Evolutionary conservation across 371 early-diverging fungal species (phyloP), one percentile per base, ranked within the genome.

Genomic region (Mucor sp.): DNA sequence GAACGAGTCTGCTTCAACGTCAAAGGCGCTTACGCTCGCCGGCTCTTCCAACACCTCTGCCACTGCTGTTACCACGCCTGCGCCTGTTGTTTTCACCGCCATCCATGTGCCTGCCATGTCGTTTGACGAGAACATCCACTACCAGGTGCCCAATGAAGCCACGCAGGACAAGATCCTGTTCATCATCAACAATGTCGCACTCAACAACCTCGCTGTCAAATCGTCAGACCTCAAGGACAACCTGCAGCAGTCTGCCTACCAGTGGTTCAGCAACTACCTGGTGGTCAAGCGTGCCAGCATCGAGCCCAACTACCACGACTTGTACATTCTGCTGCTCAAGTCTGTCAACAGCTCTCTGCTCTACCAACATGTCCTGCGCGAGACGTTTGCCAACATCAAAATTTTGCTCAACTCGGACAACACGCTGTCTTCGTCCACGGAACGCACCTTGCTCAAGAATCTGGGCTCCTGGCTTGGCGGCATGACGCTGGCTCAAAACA

Each of bases 391-490:
- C 32, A 95, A 94, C 71, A 95, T 97, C 74, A 83, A 90, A 55
- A 88, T 92, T 3, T 78, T 98, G 41, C 80, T 99, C 32, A 94
- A 97, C 63, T 94, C 97, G 1, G 96, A 97, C 67, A 94, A 94
- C 60, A 97, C 98, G 1, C 86, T 94, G 15, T 90, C 90, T 58
- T 95, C 95, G 41, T 93, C 96, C 0, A 86, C 90, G 2, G 99
- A 99, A 66, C 87, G 98, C 11, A 85, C 91, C 11, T 83, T 94
- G 35, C 76, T 99, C 39, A 98, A 97, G 79, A 98, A 96, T 73
- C 79, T 98, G 35, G 99, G 99, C 27, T 87, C 94, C 9, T 99
- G 99, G 99, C 87, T 99, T 6, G 99, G 99, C 47, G 90, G 90
- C n/a, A 86, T 98, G 74, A 97, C 99, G 1, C 72, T 99, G 11